These are phyloP conservation scores for Epichloe festucae DNA, from an alignment of 2,329 filamentous ascomycete genomes.

Conservation along the genomic window DNA sequence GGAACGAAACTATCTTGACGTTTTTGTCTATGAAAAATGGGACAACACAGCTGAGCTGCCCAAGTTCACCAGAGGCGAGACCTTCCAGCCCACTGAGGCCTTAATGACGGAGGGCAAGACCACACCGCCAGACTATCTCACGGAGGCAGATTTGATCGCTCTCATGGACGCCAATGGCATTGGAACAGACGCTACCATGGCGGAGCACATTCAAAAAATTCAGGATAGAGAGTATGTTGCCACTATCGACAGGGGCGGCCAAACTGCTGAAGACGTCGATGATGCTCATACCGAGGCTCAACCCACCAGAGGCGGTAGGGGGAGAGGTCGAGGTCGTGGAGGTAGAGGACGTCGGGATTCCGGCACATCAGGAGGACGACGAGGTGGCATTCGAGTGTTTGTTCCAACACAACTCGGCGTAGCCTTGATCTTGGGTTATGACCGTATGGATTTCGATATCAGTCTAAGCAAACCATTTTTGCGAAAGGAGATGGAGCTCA, in stretches of 20 bases:
- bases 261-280: constrained; percentile 26
- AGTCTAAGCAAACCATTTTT: constrained; percentile 93
- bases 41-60: constrained; percentile 76
- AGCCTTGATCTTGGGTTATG: constrained; percentile 86
- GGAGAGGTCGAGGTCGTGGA: constrained; percentile 35
- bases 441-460: constrained; percentile 83
- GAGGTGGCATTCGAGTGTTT: constrained; percentile 61
- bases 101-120: constrained; percentile 89
- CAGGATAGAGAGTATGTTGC: constrained; percentile 79
- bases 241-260: constrained; percentile 36
- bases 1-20: constrained; percentile 84
- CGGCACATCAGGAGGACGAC: constrained; percentile 28
- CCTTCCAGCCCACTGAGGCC: constrained; percentile 78
- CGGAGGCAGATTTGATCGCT: constrained; percentile 87
- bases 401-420: constrained; percentile 86
- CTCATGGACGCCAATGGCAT: constrained; percentile 99
- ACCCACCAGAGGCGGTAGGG: constrained; percentile 29
- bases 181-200: constrained; percentile 97
- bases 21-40: constrained; percentile 96
- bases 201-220: constrained; percentile 94
- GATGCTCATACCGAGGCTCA: constrained; percentile 14
- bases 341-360: constrained; percentile 25
- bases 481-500: constrained; percentile 92
- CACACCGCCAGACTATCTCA: constrained; percentile 69
- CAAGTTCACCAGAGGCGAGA: constrained; percentile 64